Base-by-base conservation (phyloP, 2,329 filamentous ascomycete species). In the Corinectria fuckeliana region DNA sequence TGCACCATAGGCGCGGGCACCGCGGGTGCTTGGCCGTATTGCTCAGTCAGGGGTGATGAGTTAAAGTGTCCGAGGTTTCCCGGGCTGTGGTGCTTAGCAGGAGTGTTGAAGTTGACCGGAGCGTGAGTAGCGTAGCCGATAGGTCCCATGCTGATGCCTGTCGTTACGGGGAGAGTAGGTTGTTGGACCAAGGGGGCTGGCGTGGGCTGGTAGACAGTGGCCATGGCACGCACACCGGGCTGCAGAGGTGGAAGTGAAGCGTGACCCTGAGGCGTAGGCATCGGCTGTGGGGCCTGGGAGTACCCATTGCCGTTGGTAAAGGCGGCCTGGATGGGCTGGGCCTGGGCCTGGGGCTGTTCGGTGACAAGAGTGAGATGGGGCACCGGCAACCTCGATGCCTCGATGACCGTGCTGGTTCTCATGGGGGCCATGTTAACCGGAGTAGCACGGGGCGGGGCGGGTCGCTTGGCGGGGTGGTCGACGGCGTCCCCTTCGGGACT, bases 361-460 rank as follows among this genome's bases (percentile, higher is more conserved):
- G 86, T 86, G 53, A 89, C 84, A 41, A 91, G 78, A 8, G 88
- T 85, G n/a, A 93, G 82, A 61, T 89, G 90, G 21, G 91, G 91
- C 3, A 90, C 83, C 14, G 90, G 87, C 13, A 93, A 80, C 39
- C 90, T 85, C 9, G 66, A 62, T 0, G 69, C 42, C 13, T 76
- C 71, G 5, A 61, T 32, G 21, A 48, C 53, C n/a, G 59, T 60
- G 52, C 55, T 67, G 21, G 69, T 54, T 58, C 71, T 67, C 11
- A 61, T 45, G 13, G 56, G 61, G 44, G 68, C 59, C 14, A 58
- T 58, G 1, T 66, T 56, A 5, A 62, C 42, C 8, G 64, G 63
- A 16, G 60, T 66, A 38, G 60, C 56, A 26, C 62, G 66, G n/a
- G 61, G 57, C 16, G 72, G 72, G 30, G 72, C 69, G 3, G 77